Evolutionary conservation across 192 early-diverging fungal genomes (phyloP).

Genomic region (Phlyctochytrium bullatum): DNA sequence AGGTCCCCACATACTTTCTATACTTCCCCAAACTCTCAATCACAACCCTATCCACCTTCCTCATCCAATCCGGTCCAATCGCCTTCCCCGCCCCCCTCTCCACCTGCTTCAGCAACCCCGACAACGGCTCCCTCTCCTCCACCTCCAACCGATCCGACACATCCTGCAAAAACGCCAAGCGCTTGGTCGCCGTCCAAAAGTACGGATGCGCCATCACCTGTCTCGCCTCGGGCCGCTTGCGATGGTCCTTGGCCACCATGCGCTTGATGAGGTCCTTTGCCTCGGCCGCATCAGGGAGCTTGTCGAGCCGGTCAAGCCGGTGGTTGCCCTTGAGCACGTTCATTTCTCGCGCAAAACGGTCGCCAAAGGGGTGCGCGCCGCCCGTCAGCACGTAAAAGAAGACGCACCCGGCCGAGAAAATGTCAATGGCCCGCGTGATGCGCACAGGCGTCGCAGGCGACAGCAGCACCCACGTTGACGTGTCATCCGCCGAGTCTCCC

Average conservation of each 20-base stretch:
- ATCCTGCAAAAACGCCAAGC: slow-evolving; percentile 89
- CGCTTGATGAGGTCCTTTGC: slow-evolving; percentile 86
- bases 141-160: slow-evolving; percentile 93
- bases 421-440: slow-evolving; percentile 89
- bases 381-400: slow-evolving; percentile 89
- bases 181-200: slow-evolving; percentile 87
- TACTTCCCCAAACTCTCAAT: slow-evolving; percentile 85
- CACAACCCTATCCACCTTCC: slow-evolving; percentile 66
- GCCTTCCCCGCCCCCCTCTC: slow-evolving; percentile 61
- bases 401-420: slow-evolving; percentile 94
- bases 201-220: slow-evolving; percentile 86
- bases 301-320: slow-evolving; percentile 70
- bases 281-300: slow-evolving; percentile 69
- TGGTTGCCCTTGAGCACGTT: slow-evolving; percentile 82
- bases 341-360: slow-evolving; percentile 81
- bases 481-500: neutral
- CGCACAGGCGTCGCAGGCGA: slow-evolving; percentile 16
- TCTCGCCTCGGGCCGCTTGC: slow-evolving; percentile 73
- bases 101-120: slow-evolving; percentile 59
- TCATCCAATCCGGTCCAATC: slow-evolving; percentile 74
- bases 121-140: slow-evolving; percentile 73
- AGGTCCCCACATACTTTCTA: slow-evolving; percentile 86
- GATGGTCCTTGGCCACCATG: slow-evolving; percentile 80
- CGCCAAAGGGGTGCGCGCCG: slow-evolving; percentile 96
- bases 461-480: slow-evolving; percentile 10